Percentiles rank a stretch among this genome's conserved stretches.
Evolutionary conservation across 352 stramenopile species (phyloP).

Genomic region (Phytophthora nicotianae): DNA sequence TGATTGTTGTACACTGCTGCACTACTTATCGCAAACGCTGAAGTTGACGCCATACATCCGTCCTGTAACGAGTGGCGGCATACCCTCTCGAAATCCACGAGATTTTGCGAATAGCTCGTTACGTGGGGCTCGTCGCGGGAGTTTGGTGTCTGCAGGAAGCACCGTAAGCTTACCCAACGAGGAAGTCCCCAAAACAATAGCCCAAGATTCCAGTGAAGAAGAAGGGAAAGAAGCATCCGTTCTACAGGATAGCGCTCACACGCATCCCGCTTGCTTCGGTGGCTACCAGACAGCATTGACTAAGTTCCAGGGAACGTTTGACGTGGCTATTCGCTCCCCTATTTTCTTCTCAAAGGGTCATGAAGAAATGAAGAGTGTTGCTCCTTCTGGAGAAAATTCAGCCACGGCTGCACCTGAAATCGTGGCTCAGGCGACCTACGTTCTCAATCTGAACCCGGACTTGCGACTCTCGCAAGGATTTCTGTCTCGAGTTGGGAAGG

Average conservation of each 20-base stretch:
- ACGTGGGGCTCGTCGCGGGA: conserved; percentile 24
- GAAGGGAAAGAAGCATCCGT: background rate
- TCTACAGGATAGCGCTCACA: conserved; percentile 16
- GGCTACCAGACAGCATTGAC: conserved; percentile 23
- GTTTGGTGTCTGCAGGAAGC: conserved; percentile 31
- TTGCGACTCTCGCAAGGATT: conserved; percentile 78
- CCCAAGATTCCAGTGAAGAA: conserved; percentile 7
- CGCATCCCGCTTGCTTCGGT: conserved; percentile 46
- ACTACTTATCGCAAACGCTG: conserved; percentile 71
- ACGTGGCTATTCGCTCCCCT: conserved; percentile 35
- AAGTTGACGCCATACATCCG: conserved; percentile 60
- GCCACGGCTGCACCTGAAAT: conserved; percentile 23
- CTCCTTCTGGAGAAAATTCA: conserved; percentile 3
- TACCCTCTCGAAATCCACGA: conserved; percentile 23
- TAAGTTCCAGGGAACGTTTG: conserved; percentile 23
- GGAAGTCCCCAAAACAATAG: conserved; percentile 19
- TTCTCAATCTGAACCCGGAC: conserved; percentile 87
- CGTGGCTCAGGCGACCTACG: conserved; percentile 61
- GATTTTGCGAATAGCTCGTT: conserved; percentile 19
- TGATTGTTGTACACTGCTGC: conserved; percentile 43
- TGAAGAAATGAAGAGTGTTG: conserved; percentile 2
- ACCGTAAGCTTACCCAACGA: conserved; percentile 27
- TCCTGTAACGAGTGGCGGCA: conserved; percentile 40
- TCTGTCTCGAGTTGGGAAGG: conserved; percentile 76
- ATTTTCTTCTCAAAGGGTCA: conserved; percentile 27